Conservation (phyloP, 2,329 filamentous ascomycete species). For the Colletotrichum echinochloae region DNA sequence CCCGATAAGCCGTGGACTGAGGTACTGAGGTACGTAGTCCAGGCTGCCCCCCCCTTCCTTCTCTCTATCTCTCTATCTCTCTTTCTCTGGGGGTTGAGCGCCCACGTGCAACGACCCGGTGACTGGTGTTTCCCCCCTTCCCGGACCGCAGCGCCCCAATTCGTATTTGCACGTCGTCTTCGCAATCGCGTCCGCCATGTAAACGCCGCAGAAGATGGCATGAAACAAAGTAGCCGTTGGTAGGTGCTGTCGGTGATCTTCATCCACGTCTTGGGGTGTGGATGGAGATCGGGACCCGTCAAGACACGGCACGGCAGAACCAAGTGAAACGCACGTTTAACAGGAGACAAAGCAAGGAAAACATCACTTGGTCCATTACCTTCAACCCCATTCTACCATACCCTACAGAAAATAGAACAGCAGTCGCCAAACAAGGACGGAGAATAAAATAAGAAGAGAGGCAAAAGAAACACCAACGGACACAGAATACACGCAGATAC, state of each 20-base stretch:
- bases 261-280: neutral
- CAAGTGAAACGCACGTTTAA: neutral
- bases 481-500: conserved; percentile 4
- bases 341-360: conserved; percentile 8
- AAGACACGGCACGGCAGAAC: neutral
- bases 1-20: too few relatives aligned
- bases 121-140: conserved; percentile 19
- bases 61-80: neutral
- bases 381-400: conserved; percentile 38
- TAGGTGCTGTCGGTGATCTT: too few relatives aligned
- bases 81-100: neutral
- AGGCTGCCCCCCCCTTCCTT: neutral
- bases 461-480: neutral
- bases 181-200: neutral
- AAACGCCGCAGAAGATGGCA: neutral
- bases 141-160: neutral
- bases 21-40: too few relatives aligned
- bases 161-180: neutral
- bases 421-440: conserved; percentile 17
- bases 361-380: conserved; percentile 38
- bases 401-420: conserved; percentile 30
- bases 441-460: neutral
- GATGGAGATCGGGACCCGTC: neutral
- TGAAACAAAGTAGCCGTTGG: too few relatives aligned
- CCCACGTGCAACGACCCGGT: conserved; percentile 24